Conservation (phyloP, 208 protist species). For the Trypanosoma theileri region DNA sequence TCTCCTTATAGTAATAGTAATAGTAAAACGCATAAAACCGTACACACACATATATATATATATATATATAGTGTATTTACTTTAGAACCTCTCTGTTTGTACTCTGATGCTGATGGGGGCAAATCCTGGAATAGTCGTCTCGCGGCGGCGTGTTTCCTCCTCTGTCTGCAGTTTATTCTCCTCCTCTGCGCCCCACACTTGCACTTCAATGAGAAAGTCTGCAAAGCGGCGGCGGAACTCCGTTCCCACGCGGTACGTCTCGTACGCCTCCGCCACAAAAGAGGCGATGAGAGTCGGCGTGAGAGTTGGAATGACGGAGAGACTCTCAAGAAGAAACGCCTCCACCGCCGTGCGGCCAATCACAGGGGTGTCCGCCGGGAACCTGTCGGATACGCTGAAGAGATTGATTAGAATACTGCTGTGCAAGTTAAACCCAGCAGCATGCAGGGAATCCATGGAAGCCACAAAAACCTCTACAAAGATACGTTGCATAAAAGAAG, state of each 20-base stretch:
- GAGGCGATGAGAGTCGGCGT: slow-evolving; percentile 38
- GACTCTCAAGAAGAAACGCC: slow-evolving; percentile 53
- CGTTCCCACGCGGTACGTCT: slow-evolving; percentile 32
- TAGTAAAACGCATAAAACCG: background rate
- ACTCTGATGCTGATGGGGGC: slow-evolving; percentile 20
- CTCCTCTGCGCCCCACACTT: slow-evolving; percentile 86
- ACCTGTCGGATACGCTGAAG: slow-evolving; percentile 64
- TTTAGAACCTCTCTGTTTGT: background rate
- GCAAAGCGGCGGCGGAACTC: slow-evolving; percentile 57
- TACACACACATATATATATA: slow-evolving; percentile 6
- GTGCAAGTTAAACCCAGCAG: slow-evolving; percentile 74
- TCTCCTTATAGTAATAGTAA: background rate
- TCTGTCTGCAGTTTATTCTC: slow-evolving; percentile 75
- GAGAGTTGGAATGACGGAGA: slow-evolving; percentile 71
- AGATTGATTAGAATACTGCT: slow-evolving; percentile 75
- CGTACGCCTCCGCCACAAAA: slow-evolving; percentile 64
- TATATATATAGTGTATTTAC: background rate
- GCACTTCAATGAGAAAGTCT: slow-evolving; percentile 85
- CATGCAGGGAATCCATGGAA: slow-evolving; percentile 82
- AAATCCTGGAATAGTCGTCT: slow-evolving; percentile 61
- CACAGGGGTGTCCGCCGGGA: slow-evolving; percentile 42
- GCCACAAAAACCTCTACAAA: slow-evolving; percentile 81
- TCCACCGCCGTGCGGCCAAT: slow-evolving; percentile 59
- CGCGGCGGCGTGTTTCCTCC: slow-evolving; percentile 53
- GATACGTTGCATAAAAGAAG: slow-evolving; percentile 74